Evolutionary conservation across 352 stramenopile genomes (phyloP).

Genomic region (Phytopythium delawarense): DNA sequence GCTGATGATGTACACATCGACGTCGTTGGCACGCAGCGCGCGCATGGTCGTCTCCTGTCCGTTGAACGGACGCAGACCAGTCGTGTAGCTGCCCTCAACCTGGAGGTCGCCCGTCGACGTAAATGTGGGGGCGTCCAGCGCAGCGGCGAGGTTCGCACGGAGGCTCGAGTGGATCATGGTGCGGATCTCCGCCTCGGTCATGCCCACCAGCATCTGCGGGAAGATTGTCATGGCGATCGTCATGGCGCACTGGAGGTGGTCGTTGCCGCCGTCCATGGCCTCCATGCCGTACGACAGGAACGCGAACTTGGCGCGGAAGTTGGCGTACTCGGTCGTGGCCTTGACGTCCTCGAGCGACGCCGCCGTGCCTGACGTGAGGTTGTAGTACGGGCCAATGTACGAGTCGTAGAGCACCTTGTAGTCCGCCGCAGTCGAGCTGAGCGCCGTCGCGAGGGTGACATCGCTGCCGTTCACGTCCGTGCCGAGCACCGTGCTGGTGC

Average conservation of each 20-base stretch:
- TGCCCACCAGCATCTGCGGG: conserved; percentile 47
- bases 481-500: conserved; percentile 39
- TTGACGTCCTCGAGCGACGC: conserved; percentile 32
- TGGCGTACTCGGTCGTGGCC: conserved; percentile 35
- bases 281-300: conserved; percentile 48
- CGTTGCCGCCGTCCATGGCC: conserved; percentile 38
- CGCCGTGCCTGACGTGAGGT: conserved; percentile 22
- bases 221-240: conserved; percentile 56
- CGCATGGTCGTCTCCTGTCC: conserved; percentile 59
- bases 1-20: conserved; percentile 60
- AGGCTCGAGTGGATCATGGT: conserved; percentile 39
- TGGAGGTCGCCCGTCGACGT: conserved; percentile 31
- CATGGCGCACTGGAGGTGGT: conserved; percentile 28
- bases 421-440: conserved; percentile 29
- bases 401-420: conserved; percentile 50
- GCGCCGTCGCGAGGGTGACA: conserved; percentile 32
- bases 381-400: conserved; percentile 47
- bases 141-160: conserved; percentile 40
- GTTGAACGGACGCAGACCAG: conserved; percentile 54
- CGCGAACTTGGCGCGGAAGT: conserved; percentile 53
- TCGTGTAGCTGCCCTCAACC: conserved; percentile 43
- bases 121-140: conserved; percentile 32
- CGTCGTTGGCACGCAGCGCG: conserved; percentile 29
- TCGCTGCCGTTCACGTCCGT: conserved; percentile 33
- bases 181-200: conserved; percentile 49